Percentiles rank a stretch among this genome's conserved stretches.
Conservation (phyloP, 1,284 basidiomycete species). For the Moesziomyces parantarcticus region DNA sequence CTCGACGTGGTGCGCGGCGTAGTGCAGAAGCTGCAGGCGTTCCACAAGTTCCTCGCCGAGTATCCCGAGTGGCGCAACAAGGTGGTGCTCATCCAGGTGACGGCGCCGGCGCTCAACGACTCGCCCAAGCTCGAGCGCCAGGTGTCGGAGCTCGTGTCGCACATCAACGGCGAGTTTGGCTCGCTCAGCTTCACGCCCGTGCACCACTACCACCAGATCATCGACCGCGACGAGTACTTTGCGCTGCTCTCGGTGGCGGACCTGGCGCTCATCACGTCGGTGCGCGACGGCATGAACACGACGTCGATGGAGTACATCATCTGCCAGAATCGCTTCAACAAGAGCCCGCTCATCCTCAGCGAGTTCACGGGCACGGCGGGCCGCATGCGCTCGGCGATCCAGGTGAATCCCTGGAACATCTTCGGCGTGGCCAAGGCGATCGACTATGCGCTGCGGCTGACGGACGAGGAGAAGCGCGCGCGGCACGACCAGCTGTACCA, state of each 20-base stretch:
- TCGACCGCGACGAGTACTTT: constrained; percentile 95
- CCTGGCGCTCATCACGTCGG: constrained; percentile 92
- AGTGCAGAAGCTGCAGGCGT: constrained; percentile 95
- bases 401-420: constrained; percentile 79
- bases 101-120: constrained; percentile 92
- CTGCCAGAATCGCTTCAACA: constrained; percentile 81
- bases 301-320: constrained; percentile 95
- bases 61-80: constrained; percentile 97
- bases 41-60: constrained; percentile 90
- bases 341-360: constrained; percentile 85
- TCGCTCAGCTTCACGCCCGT: constrained; percentile 95
- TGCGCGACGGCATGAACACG: constrained; percentile 99
- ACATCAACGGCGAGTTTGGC: constrained; percentile 97
- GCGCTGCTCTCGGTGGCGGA: constrained; percentile 94
- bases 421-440: constrained; percentile 94
- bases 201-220: constrained; percentile 98
- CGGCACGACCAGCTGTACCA: constrained; percentile 79
- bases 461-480: constrained; percentile 77
- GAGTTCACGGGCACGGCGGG: constrained; percentile 98
- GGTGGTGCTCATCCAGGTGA: constrained; percentile 80
- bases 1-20: constrained; percentile 98
- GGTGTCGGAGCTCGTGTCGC: constrained; percentile 92
- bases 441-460: constrained; percentile 86
- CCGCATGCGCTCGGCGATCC: constrained; percentile 82
- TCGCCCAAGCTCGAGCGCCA: constrained; percentile 92